Evolutionary conservation across 345 rosid genomes (phyloP).

Genomic region (Draba incana): DNA sequence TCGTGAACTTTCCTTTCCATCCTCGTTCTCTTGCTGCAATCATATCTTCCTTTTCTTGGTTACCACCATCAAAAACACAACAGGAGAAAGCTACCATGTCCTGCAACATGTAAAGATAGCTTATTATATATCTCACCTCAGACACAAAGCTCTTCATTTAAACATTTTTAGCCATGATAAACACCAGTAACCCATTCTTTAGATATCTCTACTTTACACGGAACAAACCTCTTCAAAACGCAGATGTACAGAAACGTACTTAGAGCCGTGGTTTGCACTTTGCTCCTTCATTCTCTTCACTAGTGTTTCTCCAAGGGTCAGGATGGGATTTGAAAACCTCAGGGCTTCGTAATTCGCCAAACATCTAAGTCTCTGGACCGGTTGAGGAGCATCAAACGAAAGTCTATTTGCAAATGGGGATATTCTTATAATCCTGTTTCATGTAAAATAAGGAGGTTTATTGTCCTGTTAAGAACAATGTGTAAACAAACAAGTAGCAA

Average conservation of each 20-base stretch:
- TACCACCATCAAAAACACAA: slow-evolving; percentile 97
- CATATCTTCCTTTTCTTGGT: slow-evolving; percentile 86
- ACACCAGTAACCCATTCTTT: slow-evolving; percentile 7
- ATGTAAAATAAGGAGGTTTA: slow-evolving; percentile 24
- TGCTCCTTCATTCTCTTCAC: slow-evolving; percentile 96
- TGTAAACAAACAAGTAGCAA: slow-evolving; percentile 29
- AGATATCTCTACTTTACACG: slow-evolving; percentile 30
- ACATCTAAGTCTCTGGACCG: slow-evolving; percentile 93
- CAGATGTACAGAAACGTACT: slow-evolving; percentile 94
- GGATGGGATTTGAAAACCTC: slow-evolving; percentile 76
- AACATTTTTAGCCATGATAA: slow-evolving; percentile 6
- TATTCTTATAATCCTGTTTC: slow-evolving; percentile 87
- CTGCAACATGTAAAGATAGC: slow-evolving; percentile 46
- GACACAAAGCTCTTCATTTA: slow-evolving; percentile 18
- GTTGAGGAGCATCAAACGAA: slow-evolving; percentile 92
- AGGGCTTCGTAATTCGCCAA: slow-evolving; percentile 91
- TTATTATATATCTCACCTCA: not conserved
- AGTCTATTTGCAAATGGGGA: slow-evolving; percentile 99
- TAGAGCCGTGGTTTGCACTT: slow-evolving; percentile 74
- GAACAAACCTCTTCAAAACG: slow-evolving; percentile 97
- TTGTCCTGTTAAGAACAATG: not conserved
- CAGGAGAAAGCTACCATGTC: slow-evolving; percentile 99
- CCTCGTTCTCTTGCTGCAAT: slow-evolving; percentile 93
- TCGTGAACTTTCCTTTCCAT: slow-evolving; percentile 98
- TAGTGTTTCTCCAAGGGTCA: slow-evolving; percentile 72